Evolutionary conservation across 2,329 filamentous ascomycete genomes (phyloP).

Genomic region (Periconia sp.): DNA sequence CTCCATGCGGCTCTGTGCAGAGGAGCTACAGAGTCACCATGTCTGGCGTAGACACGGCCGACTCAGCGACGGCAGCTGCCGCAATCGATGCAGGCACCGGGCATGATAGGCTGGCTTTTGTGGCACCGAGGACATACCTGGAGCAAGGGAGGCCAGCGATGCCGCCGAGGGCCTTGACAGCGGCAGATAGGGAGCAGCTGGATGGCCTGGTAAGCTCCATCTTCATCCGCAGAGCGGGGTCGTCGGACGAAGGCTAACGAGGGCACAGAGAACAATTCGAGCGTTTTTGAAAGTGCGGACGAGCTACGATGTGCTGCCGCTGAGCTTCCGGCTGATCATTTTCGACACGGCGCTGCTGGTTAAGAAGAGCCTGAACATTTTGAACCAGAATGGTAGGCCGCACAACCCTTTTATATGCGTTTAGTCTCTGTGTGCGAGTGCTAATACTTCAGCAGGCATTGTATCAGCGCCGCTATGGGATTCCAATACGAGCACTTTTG

Average conservation of each 20-base stretch:
- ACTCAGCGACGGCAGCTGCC: constrained; percentile 28
- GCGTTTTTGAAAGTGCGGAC: constrained; percentile 96
- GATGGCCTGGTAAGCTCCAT: constrained; percentile 71
- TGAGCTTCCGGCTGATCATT: constrained; percentile 94
- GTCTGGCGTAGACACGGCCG: constrained; percentile 45
- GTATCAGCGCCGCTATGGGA: constrained; percentile 98
- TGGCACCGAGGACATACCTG: constrained; percentile 47
- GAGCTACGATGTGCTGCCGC: constrained; percentile 95
- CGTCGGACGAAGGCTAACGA: constrained; percentile 10
- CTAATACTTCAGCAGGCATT: constrained; percentile 68
- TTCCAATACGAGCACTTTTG: constrained; percentile 89
- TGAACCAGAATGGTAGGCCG: constrained; percentile 86
- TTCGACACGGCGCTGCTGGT: constrained; percentile 95
- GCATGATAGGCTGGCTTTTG: constrained; percentile 38
- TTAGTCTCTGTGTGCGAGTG: too few species aligned
- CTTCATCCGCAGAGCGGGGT: neutral
- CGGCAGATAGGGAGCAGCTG: constrained; percentile 76
- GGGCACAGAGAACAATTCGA: constrained; percentile 79
- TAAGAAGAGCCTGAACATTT: constrained; percentile 94
- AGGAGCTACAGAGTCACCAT: constrained; percentile 43
- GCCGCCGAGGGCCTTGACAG: constrained; percentile 54
- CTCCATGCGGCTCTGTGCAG: constrained; percentile 45
- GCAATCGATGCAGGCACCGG: too few species aligned
- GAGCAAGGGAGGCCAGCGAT: constrained; percentile 32
- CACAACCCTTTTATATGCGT: too few species aligned